These are phyloP conservation scores for Bocquillonia castaneifolia DNA, from an alignment of 441 rosid species.

Conservation along the genomic window DNA sequence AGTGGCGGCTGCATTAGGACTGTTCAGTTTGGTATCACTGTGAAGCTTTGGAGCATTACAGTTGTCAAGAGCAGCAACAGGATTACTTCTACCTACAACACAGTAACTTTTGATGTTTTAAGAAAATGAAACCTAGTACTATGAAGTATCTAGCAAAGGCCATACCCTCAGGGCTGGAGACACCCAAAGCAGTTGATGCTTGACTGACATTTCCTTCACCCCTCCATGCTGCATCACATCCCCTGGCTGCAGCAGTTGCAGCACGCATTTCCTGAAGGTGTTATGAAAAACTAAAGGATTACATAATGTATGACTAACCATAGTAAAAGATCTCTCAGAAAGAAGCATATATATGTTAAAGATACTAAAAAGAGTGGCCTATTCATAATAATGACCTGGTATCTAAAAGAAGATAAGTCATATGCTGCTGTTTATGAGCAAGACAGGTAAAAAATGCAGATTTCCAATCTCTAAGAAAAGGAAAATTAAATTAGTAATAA, in stretches of 20 bases:
- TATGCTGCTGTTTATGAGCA: neutral
- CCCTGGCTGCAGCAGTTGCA: slow-evolving; percentile 37
- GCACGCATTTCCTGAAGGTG: slow-evolving; percentile 47
- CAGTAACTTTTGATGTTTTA: slow-evolving; percentile 21
- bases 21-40: slow-evolving; percentile 30
- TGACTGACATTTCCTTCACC: slow-evolving; percentile 45
- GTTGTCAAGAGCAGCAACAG: slow-evolving; percentile 35
- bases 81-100: slow-evolving; percentile 47
- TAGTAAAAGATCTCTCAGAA: neutral
- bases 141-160: slow-evolving; percentile 7
- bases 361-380: neutral
- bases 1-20: slow-evolving; percentile 38
- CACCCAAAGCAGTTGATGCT: slow-evolving; percentile 37
- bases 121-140: slow-evolving; percentile 6
- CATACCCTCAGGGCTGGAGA: slow-evolving; percentile 35
- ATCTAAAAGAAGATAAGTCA: neutral
- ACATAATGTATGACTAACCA: neutral
- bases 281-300: neutral
- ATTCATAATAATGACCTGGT: neutral
- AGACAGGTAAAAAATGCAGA: neutral
- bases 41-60: slow-evolving; percentile 33
- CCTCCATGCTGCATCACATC: slow-evolving; percentile 45
- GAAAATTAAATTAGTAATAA: neutral
- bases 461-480: neutral
- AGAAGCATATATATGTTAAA: neutral